Evolutionary conservation across 2,329 filamentous ascomycete species (phyloP).

Genomic region (Mycosphaerelloides madeirae): DNA sequence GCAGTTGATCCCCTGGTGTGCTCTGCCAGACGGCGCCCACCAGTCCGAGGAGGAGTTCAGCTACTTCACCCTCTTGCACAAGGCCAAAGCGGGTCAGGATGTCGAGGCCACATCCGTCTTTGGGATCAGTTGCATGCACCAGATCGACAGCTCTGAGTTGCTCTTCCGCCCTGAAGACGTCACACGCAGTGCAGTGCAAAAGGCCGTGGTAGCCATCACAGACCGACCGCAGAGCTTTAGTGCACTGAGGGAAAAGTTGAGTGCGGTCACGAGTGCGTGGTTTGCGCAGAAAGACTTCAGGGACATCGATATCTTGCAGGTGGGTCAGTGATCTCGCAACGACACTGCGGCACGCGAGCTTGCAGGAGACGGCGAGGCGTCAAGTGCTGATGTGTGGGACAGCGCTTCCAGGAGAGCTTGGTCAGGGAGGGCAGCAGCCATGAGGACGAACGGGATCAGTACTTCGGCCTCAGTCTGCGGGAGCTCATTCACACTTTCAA

Average conservation of each 20-base stretch:
- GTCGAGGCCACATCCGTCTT: slow-evolving; percentile 59
- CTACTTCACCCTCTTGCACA: slow-evolving; percentile 76
- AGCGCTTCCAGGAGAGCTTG: slow-evolving; percentile 86
- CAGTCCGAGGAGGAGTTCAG: slow-evolving; percentile 94
- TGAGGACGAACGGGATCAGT: slow-evolving; percentile 75
- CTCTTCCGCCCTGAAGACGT: slow-evolving; percentile 79
- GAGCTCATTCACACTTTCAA: slow-evolving; percentile 93
- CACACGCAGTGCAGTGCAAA: slow-evolving; percentile 95
- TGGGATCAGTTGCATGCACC: slow-evolving; percentile 90
- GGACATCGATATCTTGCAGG: slow-evolving; percentile 80
- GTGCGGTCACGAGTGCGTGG: slow-evolving; percentile 90
- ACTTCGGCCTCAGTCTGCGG: slow-evolving; percentile 62
- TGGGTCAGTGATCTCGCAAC: slow-evolving; percentile 21
- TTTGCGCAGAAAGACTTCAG: slow-evolving; percentile 93
- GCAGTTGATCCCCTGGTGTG: slow-evolving; percentile 92
- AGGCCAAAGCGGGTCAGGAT: slow-evolving; percentile 33
- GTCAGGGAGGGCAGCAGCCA: slow-evolving; percentile 54
- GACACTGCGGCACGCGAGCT: slow-evolving; percentile 1
- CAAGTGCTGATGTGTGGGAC: slow-evolving; percentile 24
- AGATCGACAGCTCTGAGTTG: slow-evolving; percentile 75
- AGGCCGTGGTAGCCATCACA: slow-evolving; percentile 92
- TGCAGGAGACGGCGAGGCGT: slow-evolving; percentile 1
- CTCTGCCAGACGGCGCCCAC: slow-evolving; percentile 90
- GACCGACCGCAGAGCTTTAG: slow-evolving; percentile 88
- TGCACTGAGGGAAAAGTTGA: slow-evolving; percentile 81